Evolutionary conservation across 345 rosid species (phyloP).

Genomic region (Turritis glabra): DNA sequence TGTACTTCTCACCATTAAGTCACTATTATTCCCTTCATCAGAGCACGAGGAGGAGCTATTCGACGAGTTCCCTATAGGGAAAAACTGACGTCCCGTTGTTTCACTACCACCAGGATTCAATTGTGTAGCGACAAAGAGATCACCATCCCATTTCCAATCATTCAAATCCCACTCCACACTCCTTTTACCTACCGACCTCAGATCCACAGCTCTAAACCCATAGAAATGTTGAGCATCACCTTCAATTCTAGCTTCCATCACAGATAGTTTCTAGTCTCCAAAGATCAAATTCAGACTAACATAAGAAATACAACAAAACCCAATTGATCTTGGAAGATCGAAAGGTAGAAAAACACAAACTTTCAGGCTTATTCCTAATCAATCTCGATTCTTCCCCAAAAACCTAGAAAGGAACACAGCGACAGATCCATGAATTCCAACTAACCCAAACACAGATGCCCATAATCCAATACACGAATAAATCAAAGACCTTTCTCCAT

Average conservation of each 20-base stretch:
- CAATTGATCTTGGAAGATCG: constrained; percentile 45
- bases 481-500: constrained; percentile 25
- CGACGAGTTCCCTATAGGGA: constrained; percentile 76
- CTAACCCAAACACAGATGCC: constrained; percentile 64
- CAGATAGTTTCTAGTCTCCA: constrained; percentile 35
- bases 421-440: constrained; percentile 67
- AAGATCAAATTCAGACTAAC: constrained; percentile 2
- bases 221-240: constrained; percentile 61
- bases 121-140: constrained; percentile 81
- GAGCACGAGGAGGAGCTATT: constrained; percentile 85
- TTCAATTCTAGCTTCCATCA: constrained; percentile 83
- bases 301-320: constrained; percentile 14
- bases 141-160: constrained; percentile 99
- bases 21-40: constrained; percentile 66
- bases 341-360: constrained; percentile 30
- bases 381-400: constrained; percentile 70
- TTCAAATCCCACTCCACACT: constrained; percentile 86
- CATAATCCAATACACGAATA: constrained; percentile 28
- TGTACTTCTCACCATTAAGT: constrained; percentile 36
- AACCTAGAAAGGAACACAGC: constrained; percentile 59
- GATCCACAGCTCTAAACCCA: constrained; percentile 47
- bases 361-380: constrained; percentile 44
- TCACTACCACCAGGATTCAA: constrained; percentile 52
- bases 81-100: constrained; percentile 51
- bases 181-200: constrained; percentile 62